phyloP scores from a whole-genome alignment of 2,329 filamentous ascomycete genomes.

The Botrytis hyacinthi region DNA sequence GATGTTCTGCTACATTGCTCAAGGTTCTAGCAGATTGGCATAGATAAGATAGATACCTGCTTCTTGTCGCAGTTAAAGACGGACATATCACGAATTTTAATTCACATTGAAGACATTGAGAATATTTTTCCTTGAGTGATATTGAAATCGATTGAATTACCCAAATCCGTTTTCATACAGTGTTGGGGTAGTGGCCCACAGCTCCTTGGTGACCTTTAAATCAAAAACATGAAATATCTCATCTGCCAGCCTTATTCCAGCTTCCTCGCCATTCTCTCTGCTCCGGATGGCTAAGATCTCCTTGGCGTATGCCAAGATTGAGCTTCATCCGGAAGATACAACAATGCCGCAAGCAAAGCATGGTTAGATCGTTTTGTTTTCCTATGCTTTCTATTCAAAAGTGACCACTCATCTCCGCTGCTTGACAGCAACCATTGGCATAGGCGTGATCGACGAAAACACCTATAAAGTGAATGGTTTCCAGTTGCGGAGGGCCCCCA shows the following conservation, averaged over 20 bases:
- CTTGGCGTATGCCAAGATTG: too few relatives aligned
- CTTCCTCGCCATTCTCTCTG: neutral
- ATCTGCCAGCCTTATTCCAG: neutral
- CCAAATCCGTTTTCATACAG: neutral
- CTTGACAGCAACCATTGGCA: neutral
- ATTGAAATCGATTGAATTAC: neutral
- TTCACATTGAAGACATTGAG: neutral
- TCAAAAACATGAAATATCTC: fast-evolving
- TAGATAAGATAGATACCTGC: neutral
- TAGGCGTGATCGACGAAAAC: neutral
- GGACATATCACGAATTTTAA: neutral
- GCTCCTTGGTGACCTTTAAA: fast-evolving
- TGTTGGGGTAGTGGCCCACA: neutral
- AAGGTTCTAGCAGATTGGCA: neutral
- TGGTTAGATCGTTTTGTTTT: too few relatives aligned
- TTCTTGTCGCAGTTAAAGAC: neutral
- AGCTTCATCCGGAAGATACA: neutral
- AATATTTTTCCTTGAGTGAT: neutral
- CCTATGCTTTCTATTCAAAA: too few relatives aligned
- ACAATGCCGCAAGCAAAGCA: too few relatives aligned
- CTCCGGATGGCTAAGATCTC: neutral
- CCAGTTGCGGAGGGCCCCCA: too few relatives aligned
- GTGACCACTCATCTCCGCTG: too few relatives aligned
- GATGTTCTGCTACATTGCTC: neutral
- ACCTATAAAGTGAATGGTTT: neutral